Percentiles rank a stretch among this genome's conserved stretches.
These are phyloP conservation scores for Wallacemonas sp. DNA, from an alignment of 208 protist genomes.

Conservation along the genomic window DNA sequence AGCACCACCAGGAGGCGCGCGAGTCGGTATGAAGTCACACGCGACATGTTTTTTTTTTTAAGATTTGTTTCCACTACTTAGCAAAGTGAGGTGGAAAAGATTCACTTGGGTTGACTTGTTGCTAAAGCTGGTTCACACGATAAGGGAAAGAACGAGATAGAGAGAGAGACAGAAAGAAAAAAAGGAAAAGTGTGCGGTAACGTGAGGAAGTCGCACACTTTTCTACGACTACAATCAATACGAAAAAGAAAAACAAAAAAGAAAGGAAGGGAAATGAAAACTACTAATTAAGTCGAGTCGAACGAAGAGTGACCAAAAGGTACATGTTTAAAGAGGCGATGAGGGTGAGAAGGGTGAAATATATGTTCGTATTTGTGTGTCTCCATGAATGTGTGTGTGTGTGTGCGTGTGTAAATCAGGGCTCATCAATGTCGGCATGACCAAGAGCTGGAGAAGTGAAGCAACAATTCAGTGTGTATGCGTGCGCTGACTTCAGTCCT, in stretches of 20 bases:
- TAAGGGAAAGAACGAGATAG: neutral
- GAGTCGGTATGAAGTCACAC: neutral
- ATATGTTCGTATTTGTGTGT: neutral
- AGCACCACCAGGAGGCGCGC: neutral
- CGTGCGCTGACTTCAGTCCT: too few relatives aligned
- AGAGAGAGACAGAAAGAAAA: constrained; percentile 6
- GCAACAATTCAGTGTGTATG: neutral
- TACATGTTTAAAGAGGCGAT: neutral
- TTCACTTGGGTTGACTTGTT: neutral
- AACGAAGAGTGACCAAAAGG: too few relatives aligned
- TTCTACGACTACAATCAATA: constrained; percentile 12
- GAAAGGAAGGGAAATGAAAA: constrained; percentile 8
- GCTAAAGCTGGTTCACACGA: neutral
- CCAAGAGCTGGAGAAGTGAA: neutral
- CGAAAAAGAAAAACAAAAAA: constrained; percentile 16
- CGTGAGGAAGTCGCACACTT: neutral
- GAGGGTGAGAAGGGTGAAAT: neutral
- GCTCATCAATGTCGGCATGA: neutral
- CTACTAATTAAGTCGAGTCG: neutral
- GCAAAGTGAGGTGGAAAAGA: constrained; percentile 6
- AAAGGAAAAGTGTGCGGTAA: constrained; percentile 12
- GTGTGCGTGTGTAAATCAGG: neutral
- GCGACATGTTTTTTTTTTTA: neutral
- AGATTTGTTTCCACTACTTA: too few relatives aligned
- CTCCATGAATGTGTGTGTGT: neutral